Conservation (phyloP, 805 yeast species). For the Osmozyma mogii region DNA sequence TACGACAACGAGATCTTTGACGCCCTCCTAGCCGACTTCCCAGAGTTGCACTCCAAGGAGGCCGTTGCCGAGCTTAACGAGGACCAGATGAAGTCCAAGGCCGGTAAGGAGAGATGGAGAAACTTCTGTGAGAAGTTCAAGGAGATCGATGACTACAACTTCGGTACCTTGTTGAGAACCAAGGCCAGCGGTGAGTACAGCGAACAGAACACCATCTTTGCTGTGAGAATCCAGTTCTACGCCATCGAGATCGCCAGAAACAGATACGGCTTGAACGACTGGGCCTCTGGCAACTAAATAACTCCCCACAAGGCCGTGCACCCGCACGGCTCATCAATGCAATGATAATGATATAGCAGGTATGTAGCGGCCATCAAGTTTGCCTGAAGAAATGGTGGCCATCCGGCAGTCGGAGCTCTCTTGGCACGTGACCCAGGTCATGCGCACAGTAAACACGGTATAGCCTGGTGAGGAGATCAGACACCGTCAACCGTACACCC, state of each 20-base stretch:
- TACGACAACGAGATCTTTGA: constrained; percentile 65
- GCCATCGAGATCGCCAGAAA: constrained; percentile 94
- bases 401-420: too few relatives aligned
- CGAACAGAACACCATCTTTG: constrained; percentile 80
- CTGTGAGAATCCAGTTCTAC: constrained; percentile 87
- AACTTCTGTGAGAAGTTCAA: constrained; percentile 75
- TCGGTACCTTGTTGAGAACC: constrained; percentile 88
- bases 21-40: constrained; percentile 62
- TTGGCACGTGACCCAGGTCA: too few relatives aligned
- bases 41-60: constrained; percentile 69
- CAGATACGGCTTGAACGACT: constrained; percentile 83
- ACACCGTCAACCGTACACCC: too few relatives aligned
- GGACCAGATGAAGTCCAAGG: constrained; percentile 69
- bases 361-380: too few relatives aligned
- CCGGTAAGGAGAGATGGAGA: constrained; percentile 90
- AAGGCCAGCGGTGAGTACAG: constrained; percentile 66
- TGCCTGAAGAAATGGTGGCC: too few relatives aligned
- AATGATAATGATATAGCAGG: too few relatives aligned
- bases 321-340: too few relatives aligned
- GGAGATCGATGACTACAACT: constrained; percentile 83
- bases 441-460: too few relatives aligned
- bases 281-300: constrained; percentile 41
- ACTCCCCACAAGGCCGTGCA: too few relatives aligned
- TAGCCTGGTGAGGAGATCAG: too few relatives aligned
- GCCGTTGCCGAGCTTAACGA: constrained; percentile 57